Evolutionary conservation across 1,139 yeast genomes (phyloP), one percentile per base, ranked within the genome.

Genomic region (Saccharomyces hybrid): DNA sequence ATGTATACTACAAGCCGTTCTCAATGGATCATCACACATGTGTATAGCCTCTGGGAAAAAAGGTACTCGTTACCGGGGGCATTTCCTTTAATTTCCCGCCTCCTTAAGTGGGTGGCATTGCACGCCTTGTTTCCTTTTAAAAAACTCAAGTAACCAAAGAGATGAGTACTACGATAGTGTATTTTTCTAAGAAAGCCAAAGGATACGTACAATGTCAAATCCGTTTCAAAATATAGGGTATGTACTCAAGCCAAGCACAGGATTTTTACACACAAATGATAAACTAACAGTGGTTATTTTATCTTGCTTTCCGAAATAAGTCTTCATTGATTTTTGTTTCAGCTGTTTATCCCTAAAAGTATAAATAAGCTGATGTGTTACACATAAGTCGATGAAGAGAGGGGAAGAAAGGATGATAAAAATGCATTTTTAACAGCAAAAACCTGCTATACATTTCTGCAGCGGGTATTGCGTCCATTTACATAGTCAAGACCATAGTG

Each of bases 171-270:
- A 8, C 11, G 14, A 24, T 46, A 46, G 2, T 24, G 3, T n/a
- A 11, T 46, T 11, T 26, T 6, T 27, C 16, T 16, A 16, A 16
- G 4, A 6, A 24, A 8, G 12, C 27, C 38, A 4, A 11, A 28
- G 31, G 11, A 26, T n/a, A n/a, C 38, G 3, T 31, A 32, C 28
- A 53, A 53, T 53, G 56, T 53, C 56, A 4, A 59, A 59, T 53
- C 63, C 65, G 3, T 65, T 64, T 50, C 59, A 58, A 47, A 58
- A 61, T 42, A 50, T 66, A 47, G 68, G 67, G 68, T 64, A 64
- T 54, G 67, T 60, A 29, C 32, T 14, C 6, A 27, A 16, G 46
- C 27, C 21, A 21, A 14, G 34, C 4, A 12, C 29, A 31, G 19
- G 16, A 38, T 42, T 24, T 24, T 24, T 50, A 26, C 16, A 51